Evolutionary conservation across 345 rosid genomes (phyloP).

Genomic region (Zanthoxylum bungeanum): DNA sequence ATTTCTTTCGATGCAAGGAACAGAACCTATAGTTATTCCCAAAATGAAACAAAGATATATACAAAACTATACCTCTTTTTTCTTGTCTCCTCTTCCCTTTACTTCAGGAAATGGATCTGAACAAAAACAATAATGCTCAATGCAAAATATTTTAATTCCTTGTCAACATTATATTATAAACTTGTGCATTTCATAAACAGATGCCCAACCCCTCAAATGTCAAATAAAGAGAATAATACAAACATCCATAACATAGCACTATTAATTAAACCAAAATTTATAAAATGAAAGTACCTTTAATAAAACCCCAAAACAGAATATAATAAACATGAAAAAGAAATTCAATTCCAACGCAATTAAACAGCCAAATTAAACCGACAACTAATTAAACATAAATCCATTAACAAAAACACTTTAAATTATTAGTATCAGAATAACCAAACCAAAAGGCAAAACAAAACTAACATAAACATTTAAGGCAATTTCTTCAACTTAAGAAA

Average conservation of each 20-base stretch:
- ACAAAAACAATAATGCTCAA: conserved; percentile 3
- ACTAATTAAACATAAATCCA: background rate
- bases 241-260: background rate
- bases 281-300: background rate
- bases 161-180: background rate
- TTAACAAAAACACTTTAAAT: background rate
- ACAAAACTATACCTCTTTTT: conserved; percentile 62
- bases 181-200: background rate
- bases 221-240: background rate
- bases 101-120: conserved; percentile 88
- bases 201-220: background rate
- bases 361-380: background rate
- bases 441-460: too few relatives aligned
- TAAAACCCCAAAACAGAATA: background rate
- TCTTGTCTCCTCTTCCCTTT: conserved; percentile 67
- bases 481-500: background rate
- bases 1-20: background rate
- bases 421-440: background rate
- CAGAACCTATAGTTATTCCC: background rate
- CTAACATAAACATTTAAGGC: too few relatives aligned
- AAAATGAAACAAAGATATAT: background rate
- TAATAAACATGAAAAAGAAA: background rate
- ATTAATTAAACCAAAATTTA: background rate
- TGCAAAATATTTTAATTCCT: conserved; percentile 2
- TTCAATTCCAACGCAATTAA: background rate